These are phyloP conservation scores for Dactylonectria estremocensis DNA, from an alignment of 2,329 filamentous ascomycete genomes.

Conservation along the genomic window DNA sequence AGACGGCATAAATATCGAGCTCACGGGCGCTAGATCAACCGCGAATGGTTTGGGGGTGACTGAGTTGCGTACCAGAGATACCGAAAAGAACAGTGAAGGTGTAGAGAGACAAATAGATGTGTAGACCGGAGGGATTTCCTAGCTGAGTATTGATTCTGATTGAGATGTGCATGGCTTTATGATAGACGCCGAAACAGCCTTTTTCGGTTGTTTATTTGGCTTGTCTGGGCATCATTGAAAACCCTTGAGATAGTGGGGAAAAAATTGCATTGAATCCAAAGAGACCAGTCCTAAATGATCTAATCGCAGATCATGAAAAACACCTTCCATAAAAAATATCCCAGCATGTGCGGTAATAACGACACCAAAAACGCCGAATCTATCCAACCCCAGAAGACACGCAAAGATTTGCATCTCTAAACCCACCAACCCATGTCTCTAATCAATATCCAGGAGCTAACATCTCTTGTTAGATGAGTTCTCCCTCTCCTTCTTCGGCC, in stretches of 20 bases:
- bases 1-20: too few species aligned
- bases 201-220: too few species aligned
- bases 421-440: not conserved
- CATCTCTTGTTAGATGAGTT: constrained; percentile 58
- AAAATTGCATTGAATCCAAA: constrained; percentile 2
- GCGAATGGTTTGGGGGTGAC: too few species aligned
- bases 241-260: too few species aligned
- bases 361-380: constrained; percentile 21
- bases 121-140: too few species aligned
- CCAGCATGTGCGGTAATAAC: not conserved
- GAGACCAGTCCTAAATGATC: not conserved
- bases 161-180: too few species aligned
- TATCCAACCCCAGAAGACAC: constrained; percentile 3
- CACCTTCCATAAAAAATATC: not conserved
- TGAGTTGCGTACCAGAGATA: too few species aligned
- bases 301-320: not conserved
- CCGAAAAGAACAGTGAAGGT: too few species aligned
- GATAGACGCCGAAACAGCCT: too few species aligned
- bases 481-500: constrained; percentile 68
- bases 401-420: not conserved
- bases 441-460: not conserved
- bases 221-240: not conserved
- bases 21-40: too few species aligned
- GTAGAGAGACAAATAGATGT: too few species aligned
- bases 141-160: too few species aligned